phyloP scores from a whole-genome alignment of 345 rosid genomes.

The Barbarea vulgaris region DNA sequence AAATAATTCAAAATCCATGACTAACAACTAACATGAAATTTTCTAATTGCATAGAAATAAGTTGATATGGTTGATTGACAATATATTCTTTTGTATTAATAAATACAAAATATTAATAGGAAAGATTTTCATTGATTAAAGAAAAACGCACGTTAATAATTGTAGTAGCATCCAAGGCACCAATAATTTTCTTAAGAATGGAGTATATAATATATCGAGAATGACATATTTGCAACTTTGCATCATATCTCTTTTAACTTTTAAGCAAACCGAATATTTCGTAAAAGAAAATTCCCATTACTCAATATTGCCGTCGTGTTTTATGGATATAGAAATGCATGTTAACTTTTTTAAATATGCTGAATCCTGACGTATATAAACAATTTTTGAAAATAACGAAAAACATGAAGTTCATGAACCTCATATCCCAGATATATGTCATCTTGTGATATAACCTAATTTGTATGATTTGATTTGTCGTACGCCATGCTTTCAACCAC shows the following conservation, averaged over 20 bases:
- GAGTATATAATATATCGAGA: background rate
- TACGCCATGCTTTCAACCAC: constrained; percentile 26
- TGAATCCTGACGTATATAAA: constrained; percentile 17
- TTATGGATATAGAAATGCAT: background rate
- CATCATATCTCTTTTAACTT: constrained; percentile 19
- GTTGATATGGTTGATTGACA: background rate
- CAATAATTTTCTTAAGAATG: background rate
- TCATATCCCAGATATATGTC: constrained; percentile 20
- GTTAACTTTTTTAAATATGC: constrained; percentile 9
- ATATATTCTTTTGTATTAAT: background rate
- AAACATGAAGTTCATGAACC: constrained; percentile 36
- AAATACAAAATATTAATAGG: background rate
- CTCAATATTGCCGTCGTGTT: background rate
- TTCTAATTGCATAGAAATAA: background rate
- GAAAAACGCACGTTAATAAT: background rate
- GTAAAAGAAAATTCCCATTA: constrained; percentile 1
- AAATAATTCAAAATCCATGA: background rate
- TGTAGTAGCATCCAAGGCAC: constrained; percentile 4
- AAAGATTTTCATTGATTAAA: background rate
- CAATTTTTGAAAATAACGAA: background rate
- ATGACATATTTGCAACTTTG: constrained; percentile 19
- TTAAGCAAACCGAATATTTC: constrained; percentile 21
- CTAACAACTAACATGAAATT: background rate
- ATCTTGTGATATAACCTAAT: constrained; percentile 10
- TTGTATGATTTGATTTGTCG: constrained; percentile 32